Evolutionary conservation across 1,284 basidiomycete species (phyloP), one percentile per base, ranked within the genome.

Genomic region (Trichosporon asahii): DNA sequence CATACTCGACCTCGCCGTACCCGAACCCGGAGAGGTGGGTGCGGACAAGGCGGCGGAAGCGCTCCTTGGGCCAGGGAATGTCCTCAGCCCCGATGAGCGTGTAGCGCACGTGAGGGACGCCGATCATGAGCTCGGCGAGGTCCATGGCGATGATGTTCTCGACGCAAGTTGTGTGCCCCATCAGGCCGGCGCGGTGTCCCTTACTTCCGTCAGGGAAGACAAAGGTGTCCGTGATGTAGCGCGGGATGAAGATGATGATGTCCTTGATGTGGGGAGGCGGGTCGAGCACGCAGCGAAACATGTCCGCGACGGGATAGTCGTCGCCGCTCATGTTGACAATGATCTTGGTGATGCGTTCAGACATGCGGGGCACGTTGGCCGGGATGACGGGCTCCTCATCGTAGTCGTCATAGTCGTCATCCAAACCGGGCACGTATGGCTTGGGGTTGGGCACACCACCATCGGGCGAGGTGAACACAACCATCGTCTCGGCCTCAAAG

Each of bases 161-260:
- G 25, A 5, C 63, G 9, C 33, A 27, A 21, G 33, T 64, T 9
- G 14, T 6, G 5, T 23, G 31, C n/a, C 23, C 18, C 31, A 64
- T 27, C 23, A 27, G 53, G 25, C 78, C 65, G 23, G 80, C 66
- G 9, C 40, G 15, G 18, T 44, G 40, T 2, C 40, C 40, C 6
- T 3, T 6, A 18, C 40, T 18, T 18, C 40, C 40, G 40, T 78
- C 78, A 68, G 79, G 75, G 71, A 77, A 81, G 6, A 76, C 77
- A 25, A 27, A 57, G 53, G 27, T 25, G 40, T n/a, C 40, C 25
- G 6, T 27, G 53, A 27, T 15, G 40, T 44, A 44, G 53, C 53
- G 53, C 25, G 53, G 53, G 23, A 57, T 25, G 23, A 57, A 25
- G 23, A 57, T 29, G 53, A 57, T 27, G 12, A 57, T 57, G 23